Evolutionary conservation across 805 yeast species (phyloP), one percentile per base, ranked within the genome.

Genomic region (Wickerhamiella galacta): DNA sequence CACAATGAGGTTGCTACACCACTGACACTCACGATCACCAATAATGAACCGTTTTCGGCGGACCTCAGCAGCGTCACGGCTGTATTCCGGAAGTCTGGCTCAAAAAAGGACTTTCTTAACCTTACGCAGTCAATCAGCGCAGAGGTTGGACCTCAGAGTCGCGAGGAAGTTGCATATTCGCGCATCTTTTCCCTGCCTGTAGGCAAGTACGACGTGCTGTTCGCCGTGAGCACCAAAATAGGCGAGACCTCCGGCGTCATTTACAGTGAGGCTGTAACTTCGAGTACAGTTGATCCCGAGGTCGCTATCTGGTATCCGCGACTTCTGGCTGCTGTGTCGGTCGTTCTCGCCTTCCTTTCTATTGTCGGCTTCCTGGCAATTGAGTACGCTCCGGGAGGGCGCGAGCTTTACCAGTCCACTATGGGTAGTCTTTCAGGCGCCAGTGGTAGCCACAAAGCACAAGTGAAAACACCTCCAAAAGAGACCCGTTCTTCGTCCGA

Each of bases 241-340:
- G 46, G 41, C 25, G 43, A 41, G 30, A 32, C 39, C 36, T 20
- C 39, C 32, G 39, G 40, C 42, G 30, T 41, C 18, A 42, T 39
- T 7, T 28, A 34, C 25, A 35, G 47, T 23, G 43, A 35, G 35
- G 40, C 38, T 25, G 32, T 36, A 8, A 41, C 45, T 11, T 57
- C 78, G 28, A 52, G 60, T 16, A 67, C 83, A 36, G 54, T 54
- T 8, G 93, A 82, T 45, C 67, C 66, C 23, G 66, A 74, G 36
- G 59, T 83, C 44, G 75, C 92, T 1, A 41, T 74, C 34, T 72
- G 75, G 56, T 70, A 78, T 50, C 90, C 85, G 10, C 72, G 74
- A 54, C 66, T 82, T 47, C 49, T 81, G 37, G 52, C 77, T 22
- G 66, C 77, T 42, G 76, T 72, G 49, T 32, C 70, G 11, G 43